A percentile compares a stretch with the other conserved stretches of the same genome.
Conservation (phyloP, 2,329 filamentous ascomycete species). For the Ciborinia camelliae region DNA sequence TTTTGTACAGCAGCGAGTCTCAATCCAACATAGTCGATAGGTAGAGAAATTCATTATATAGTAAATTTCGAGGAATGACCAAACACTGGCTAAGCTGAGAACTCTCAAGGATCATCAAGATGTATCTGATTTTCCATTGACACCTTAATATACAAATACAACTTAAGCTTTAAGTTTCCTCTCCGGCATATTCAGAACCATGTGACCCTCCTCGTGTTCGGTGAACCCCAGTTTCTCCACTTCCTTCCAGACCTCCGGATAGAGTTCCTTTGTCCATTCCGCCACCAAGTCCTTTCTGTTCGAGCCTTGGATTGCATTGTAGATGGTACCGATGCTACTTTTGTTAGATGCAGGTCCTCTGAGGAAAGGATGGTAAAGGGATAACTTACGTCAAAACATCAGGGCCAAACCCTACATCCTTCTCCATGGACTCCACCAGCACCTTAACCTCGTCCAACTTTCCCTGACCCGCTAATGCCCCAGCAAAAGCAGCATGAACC, state of each 20-base stretch:
- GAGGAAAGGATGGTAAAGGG: not conserved
- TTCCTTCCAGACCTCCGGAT: slow-evolving; percentile 66
- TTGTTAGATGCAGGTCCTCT: slow-evolving; percentile 10
- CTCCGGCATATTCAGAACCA: slow-evolving; percentile 32
- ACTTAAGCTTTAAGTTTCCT: slow-evolving; percentile 29
- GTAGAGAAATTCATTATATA: not conserved
- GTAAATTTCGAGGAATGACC: not conserved
- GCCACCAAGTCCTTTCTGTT: slow-evolving; percentile 67
- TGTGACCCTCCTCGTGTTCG: slow-evolving; percentile 32
- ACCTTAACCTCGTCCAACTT: slow-evolving; percentile 64
- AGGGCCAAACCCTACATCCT: slow-evolving; percentile 63
- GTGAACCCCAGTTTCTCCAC: slow-evolving; percentile 42
- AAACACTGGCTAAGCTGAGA: not conserved
- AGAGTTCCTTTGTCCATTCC: slow-evolving; percentile 66
- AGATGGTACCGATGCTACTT: slow-evolving; percentile 66
- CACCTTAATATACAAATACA: too few species aligned
- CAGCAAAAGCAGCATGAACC: slow-evolving; percentile 75
- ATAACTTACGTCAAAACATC: slow-evolving; percentile 66
- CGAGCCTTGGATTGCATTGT: slow-evolving; percentile 67
- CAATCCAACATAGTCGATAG: not conserved
- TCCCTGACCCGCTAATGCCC: slow-evolving; percentile 70
- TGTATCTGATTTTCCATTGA: not conserved
- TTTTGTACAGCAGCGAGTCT: not conserved
- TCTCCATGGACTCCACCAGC: slow-evolving; percentile 64
- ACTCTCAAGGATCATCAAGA: not conserved